Evolutionary conservation across 345 rosid species (phyloP), one percentile per base, ranked within the genome.

Genomic region (Viola odorata): DNA sequence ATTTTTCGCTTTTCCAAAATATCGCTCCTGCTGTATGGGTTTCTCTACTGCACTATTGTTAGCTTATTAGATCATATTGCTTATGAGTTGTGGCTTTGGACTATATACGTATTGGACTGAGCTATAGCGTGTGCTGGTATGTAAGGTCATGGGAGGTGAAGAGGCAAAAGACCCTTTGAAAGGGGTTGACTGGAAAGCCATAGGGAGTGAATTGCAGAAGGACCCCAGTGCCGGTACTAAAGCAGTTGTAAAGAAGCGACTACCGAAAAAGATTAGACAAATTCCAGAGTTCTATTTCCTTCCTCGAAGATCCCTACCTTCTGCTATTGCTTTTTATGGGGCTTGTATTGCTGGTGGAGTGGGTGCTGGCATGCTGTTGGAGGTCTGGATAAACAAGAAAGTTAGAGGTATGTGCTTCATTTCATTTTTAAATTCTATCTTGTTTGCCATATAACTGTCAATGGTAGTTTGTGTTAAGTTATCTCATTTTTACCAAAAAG

Each of bases 211-310:
- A 68, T 62, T 74, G 77, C 90, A 84, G 78, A 89, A 83, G 68
- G 79, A 84, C 53, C 86, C 94, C 14, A 52, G 81, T 55, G 79
- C 73, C 5, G 73, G 80, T 53, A 69, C 66, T 6, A 84, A 87
- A 73, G 62, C 56, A 52, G 72, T 60, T 40, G 61, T 78, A 70
- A 87, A 84, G 75, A 88, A 86, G 73, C 82, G 90, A 58, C 81
- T 86, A 11, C 96, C 99, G 0, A 88, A 78, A 61, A 91, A 79
- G 72, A 80, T 90, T 66, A 84, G 95, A 64, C 87, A 84, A 51
- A 90, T 87, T 63, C 96, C 96, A 55, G 99, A 88, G 11, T 87
- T 74, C 67, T 94, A 94, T 73, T 94, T 90, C 72, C 87, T 94
- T 57, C 99, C 99, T 41, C 80, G 90, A 6, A 75, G 66, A 67